Evolutionary conservation across 2,329 filamentous ascomycete species (phyloP).

Genomic region (Elsinoe necatrix): DNA sequence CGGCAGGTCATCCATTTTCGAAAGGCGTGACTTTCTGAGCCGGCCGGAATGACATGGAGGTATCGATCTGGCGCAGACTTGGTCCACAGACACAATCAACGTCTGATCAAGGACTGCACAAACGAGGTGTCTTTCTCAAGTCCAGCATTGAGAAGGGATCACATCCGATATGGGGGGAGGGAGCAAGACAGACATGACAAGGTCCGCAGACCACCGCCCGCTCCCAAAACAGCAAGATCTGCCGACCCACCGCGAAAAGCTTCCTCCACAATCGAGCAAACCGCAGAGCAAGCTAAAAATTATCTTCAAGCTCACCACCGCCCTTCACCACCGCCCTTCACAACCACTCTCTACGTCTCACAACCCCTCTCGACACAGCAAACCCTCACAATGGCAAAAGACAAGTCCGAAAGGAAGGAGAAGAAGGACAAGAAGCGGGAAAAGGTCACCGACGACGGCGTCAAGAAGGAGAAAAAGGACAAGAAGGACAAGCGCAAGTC

Average conservation of each 20-base stretch:
- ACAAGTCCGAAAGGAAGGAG: constrained; percentile 34
- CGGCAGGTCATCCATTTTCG: neutral
- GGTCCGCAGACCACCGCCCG: neutral
- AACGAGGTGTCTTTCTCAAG: too few relatives aligned
- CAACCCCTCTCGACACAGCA: too few relatives aligned
- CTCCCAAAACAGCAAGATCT: constrained; percentile 6
- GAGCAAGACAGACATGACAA: neutral
- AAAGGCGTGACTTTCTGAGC: neutral
- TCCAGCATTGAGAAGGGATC: neutral
- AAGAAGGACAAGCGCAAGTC: constrained; percentile 55
- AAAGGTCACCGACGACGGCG: constrained; percentile 28
- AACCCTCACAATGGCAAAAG: constrained; percentile 29
- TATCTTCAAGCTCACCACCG: constrained; percentile 7
- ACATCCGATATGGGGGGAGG: neutral
- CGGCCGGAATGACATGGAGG: neutral
- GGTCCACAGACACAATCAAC: too few relatives aligned
- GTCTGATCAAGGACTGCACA: too few relatives aligned
- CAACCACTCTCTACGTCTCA: neutral
- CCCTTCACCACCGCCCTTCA: neutral
- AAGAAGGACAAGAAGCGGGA: constrained; percentile 34
- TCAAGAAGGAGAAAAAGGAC: constrained; percentile 48
- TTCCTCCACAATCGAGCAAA: neutral
- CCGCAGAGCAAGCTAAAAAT: constrained; percentile 9
- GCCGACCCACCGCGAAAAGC: constrained; percentile 3
- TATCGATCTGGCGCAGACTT: neutral